Evolutionary conservation across 441 rosid genomes (phyloP).

Genomic region (Dalechampia spathulata): DNA sequence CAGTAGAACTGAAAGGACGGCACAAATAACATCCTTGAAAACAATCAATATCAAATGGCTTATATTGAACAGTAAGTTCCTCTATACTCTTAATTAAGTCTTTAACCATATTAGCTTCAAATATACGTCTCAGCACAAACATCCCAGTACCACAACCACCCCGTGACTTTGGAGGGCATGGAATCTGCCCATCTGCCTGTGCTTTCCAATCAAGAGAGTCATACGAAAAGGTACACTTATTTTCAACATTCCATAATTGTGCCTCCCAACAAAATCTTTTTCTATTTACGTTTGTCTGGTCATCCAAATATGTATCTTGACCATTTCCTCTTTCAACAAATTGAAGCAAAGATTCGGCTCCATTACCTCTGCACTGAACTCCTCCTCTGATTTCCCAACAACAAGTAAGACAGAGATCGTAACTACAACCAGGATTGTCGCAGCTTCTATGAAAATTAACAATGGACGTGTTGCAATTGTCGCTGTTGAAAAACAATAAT

Average conservation of each 20-base stretch:
- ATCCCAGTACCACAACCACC: conserved; percentile 51
- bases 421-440: conserved; percentile 37
- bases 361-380: conserved; percentile 34
- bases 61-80: conserved; percentile 22
- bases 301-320: conserved; percentile 17
- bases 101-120: conserved; percentile 39
- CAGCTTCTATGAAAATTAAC: conserved; percentile 69
- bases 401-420: conserved; percentile 71
- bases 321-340: conserved; percentile 22
- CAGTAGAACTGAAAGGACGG: conserved; percentile 16
- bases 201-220: conserved; percentile 38
- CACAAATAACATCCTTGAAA: conserved; percentile 25
- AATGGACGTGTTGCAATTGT: conserved; percentile 65
- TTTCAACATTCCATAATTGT: conserved; percentile 29
- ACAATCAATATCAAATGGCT: conserved; percentile 14
- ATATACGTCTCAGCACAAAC: conserved; percentile 41
- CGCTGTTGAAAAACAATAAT: conserved; percentile 29
- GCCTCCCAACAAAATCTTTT: conserved; percentile 17
- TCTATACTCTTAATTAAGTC: conserved; percentile 44
- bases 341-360: conserved; percentile 18
- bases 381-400: conserved; percentile 67
- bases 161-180: conserved; percentile 40
- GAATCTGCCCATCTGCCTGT: conserved; percentile 41
- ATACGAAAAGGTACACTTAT: neutral
- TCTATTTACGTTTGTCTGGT: conserved; percentile 13